Base-by-base conservation (phyloP, 768 basidiomycete species). In the Trametes coccinea region DNA sequence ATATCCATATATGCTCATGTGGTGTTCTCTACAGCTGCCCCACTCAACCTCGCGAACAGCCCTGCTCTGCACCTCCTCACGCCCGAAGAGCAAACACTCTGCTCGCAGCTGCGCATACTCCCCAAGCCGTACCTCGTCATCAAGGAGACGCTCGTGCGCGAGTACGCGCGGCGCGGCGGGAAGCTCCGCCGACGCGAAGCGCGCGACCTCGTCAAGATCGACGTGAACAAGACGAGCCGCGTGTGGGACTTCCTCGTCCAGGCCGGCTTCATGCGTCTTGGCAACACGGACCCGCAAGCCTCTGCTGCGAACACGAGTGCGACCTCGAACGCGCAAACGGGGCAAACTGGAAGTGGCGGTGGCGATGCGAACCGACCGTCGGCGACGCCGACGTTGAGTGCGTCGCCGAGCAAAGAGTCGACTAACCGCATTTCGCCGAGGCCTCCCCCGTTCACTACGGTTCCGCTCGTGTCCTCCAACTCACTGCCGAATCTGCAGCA, bases 71-170 rank as follows among this genome's bases (percentile, higher is more conserved):
- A 98, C 70, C 83, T 99, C 8, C 89, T 99, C 66, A 91, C 93
- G 1, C 82, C 87, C 10, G 87, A 86, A 31, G 96, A 99, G 75
- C 93, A 95, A 73, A 78, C 82, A 0, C 85, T 98, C 22, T 98
- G 97, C 72, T 91, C 93, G 2, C 82, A 85, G 57, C 82, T 98
- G 33, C 89, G 95, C 5, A 94, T 99, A 60, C 81, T 97, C 17
- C 96, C 97, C 0, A 93, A 93, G 70, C 94, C 97, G 0, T 99
- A 97, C 73, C 86, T 99, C 53, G 86, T 91, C 62, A 92, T 98
- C 77, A 99, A 99, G 73, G 94, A 97, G 74, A 93, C 90, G 4
- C 84, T 97, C 44, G 88, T 99, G 33, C 85, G 94, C 34, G 96
- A 98, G 77, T 97, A 93, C 68, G 93, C 92, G 1, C 82, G 93